These are phyloP conservation scores for Stereum hirsutum DNA, from an alignment of 1,284 basidiomycete species.

Conservation along the genomic window DNA sequence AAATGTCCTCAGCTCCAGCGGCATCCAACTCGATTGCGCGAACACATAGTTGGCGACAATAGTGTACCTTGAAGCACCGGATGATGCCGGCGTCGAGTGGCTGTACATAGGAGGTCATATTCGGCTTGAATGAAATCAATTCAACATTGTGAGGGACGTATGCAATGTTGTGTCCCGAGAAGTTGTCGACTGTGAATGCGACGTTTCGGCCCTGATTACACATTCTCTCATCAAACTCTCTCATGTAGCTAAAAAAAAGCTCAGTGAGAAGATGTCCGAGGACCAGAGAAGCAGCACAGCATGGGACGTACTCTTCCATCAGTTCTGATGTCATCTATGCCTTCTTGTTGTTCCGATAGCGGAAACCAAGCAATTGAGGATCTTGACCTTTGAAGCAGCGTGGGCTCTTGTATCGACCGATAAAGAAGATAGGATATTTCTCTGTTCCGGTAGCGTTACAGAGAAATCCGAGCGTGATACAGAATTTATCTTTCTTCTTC, in stretches of 20 bases:
- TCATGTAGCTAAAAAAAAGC: neutral
- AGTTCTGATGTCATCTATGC: conserved; percentile 24
- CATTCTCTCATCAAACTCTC: neutral
- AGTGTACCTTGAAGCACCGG: conserved; percentile 3
- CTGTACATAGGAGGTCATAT: conserved; percentile 1
- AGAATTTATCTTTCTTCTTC: neutral
- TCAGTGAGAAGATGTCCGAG: neutral
- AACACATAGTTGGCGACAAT: neutral
- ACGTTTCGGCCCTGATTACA: neutral
- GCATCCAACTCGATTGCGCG: neutral
- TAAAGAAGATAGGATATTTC: neutral
- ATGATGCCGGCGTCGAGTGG: conserved; percentile 1
- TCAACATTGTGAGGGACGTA: neutral
- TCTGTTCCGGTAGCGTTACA: neutral
- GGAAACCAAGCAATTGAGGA: conserved; percentile 16
- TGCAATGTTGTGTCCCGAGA: neutral
- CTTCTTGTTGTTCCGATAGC: conserved; percentile 22
- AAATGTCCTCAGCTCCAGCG: neutral
- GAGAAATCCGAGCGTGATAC: neutral
- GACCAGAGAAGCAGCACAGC: neutral
- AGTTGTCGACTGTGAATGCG: neutral
- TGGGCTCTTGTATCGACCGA: neutral
- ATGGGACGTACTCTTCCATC: conserved; percentile 12
- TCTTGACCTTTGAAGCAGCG: neutral
- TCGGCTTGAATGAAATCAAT: neutral